Conservation (phyloP, 2,329 filamentous ascomycete genomes). For the Fusarium tricinctum region DNA sequence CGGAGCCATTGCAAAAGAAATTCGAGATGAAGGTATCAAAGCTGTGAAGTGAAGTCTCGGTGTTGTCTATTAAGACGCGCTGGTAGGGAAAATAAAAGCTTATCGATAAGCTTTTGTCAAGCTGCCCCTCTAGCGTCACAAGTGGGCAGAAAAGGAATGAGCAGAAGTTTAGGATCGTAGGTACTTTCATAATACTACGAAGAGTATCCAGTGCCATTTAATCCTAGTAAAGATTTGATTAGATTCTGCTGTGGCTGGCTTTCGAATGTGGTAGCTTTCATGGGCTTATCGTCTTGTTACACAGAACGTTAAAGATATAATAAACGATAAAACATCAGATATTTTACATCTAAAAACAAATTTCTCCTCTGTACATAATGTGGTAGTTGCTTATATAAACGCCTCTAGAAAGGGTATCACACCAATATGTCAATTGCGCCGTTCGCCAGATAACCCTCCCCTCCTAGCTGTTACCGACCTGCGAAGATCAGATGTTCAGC, state of each 20-base stretch:
- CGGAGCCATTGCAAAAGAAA: slow-evolving; percentile 48
- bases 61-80: slow-evolving; percentile 13
- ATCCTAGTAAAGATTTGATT: too few relatives aligned
- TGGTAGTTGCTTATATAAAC: not conserved
- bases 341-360: too few relatives aligned
- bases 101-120: slow-evolving; percentile 48
- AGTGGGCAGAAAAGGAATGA: too few relatives aligned
- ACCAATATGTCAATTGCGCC: slow-evolving; percentile 2
- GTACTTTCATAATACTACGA: too few relatives aligned
- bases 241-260: too few relatives aligned
- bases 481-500: slow-evolving; percentile 2
- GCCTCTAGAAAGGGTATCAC: slow-evolving; percentile 20
- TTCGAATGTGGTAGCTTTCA: too few relatives aligned
- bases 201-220: too few relatives aligned
- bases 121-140: not conserved
- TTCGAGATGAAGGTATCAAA: slow-evolving; percentile 1
- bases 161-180: too few relatives aligned
- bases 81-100: slow-evolving; percentile 45
- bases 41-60: slow-evolving; percentile 9
- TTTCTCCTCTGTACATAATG: not conserved
- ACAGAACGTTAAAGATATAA: too few relatives aligned
- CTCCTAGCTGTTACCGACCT: not conserved
- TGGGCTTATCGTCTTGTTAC: too few relatives aligned
- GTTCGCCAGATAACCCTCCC: slow-evolving; percentile 1
- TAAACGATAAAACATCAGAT: too few relatives aligned